Percentiles rank a stretch among this genome's conserved stretches.
Conservation (phyloP, 495 filamentous ascomycete genomes). For the Trypethelium eluteriae region DNA sequence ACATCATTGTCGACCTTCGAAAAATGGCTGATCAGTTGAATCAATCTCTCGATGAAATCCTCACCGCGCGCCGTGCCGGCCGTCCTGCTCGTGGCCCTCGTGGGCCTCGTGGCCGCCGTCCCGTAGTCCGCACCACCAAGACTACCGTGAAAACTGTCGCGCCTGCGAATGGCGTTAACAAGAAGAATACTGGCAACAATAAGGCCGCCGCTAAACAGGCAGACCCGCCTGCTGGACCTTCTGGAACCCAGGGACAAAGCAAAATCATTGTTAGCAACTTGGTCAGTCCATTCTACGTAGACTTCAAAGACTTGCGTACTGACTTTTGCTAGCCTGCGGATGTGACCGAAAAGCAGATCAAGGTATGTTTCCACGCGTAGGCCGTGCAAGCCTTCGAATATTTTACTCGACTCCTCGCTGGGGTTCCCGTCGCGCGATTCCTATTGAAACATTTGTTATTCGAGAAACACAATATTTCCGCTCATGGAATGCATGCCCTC, state of each 20-base stretch:
- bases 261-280: constrained; percentile 98
- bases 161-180: constrained; percentile 81
- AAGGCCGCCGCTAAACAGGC: constrained; percentile 42
- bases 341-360: constrained; percentile 90
- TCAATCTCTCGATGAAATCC: constrained; percentile 90
- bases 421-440: background rate
- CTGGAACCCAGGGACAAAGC: constrained; percentile 57
- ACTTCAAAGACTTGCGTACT: constrained; percentile 25
- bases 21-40: constrained; percentile 88
- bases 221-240: constrained; percentile 49
- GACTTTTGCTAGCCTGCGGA: constrained; percentile 74
- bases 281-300: constrained; percentile 48
- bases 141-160: constrained; percentile 46
- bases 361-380: constrained; percentile 72
- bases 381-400: background rate
- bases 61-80: constrained; percentile 65
- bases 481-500: background rate
- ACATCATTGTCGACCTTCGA: constrained; percentile 3
- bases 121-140: constrained; percentile 43
- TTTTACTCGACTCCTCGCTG: background rate
- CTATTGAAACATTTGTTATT: background rate
- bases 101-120: constrained; percentile 35
- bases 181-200: constrained; percentile 55
- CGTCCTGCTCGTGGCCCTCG: constrained; percentile 50
- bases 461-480: background rate